A percentile compares a stretch with the other conserved stretches of the same genome.
Evolutionary conservation across 192 early-diverging fungal genomes (phyloP).

Genomic region (Physocladia obscura): DNA sequence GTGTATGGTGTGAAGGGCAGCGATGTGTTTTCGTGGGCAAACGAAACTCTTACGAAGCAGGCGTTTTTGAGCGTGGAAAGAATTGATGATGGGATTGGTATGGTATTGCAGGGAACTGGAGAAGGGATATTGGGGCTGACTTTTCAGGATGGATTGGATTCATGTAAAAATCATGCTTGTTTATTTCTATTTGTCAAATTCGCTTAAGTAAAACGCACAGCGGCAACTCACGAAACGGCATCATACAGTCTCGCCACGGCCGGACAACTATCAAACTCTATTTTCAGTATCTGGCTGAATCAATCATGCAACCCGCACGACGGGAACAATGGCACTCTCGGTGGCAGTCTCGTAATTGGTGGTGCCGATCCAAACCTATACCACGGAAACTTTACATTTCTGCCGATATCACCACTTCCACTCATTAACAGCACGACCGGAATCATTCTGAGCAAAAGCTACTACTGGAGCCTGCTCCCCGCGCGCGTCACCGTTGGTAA

Average conservation of each 20-base stretch:
- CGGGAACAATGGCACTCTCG: neutral
- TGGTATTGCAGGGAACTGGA: neutral
- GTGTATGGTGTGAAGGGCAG: neutral
- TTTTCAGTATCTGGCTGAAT: constrained; percentile 21
- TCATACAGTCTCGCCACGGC: neutral
- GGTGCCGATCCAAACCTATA: constrained; percentile 10
- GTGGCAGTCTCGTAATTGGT: constrained; percentile 8
- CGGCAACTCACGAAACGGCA: neutral
- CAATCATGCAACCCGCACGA: neutral
- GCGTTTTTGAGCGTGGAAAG: constrained; percentile 3
- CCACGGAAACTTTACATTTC: constrained; percentile 17
- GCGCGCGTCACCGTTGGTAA: neutral
- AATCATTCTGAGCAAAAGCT: neutral
- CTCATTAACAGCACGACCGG: too few species aligned
- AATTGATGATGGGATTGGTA: neutral
- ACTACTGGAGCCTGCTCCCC: neutral
- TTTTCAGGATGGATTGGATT: neutral
- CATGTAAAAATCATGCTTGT: neutral
- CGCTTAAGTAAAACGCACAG: neutral
- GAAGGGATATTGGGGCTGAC: constrained; percentile 15
- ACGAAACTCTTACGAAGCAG: neutral
- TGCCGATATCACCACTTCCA: neutral
- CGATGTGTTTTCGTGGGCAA: constrained; percentile 6
- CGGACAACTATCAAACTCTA: neutral
- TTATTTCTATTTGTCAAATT: neutral